A percentile compares a stretch with the other conserved stretches of the same genome.
Conservation (phyloP, 2,329 filamentous ascomycete species). For the Alternaria triticina region DNA sequence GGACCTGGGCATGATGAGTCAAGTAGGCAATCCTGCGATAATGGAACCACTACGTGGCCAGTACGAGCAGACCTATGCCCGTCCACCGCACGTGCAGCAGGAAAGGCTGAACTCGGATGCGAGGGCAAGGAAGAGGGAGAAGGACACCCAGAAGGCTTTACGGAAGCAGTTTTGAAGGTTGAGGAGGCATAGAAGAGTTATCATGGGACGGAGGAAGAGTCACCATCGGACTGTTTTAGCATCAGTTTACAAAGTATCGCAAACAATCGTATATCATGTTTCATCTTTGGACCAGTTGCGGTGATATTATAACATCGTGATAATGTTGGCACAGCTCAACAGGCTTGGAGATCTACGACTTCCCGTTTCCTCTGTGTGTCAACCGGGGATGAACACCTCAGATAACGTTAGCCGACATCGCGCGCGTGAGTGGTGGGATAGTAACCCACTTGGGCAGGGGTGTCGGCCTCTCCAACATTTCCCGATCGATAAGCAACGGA, state of each 20-base stretch:
- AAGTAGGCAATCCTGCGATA: neutral
- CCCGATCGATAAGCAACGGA: slow-evolving; percentile 2
- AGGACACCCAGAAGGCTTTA: neutral
- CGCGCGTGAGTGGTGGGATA: neutral
- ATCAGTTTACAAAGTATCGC: neutral
- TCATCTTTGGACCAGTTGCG: neutral
- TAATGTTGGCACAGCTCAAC: neutral
- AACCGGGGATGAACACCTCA: neutral
- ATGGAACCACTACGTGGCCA: neutral
- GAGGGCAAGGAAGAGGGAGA: neutral
- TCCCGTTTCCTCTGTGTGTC: neutral
- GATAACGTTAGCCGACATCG: neutral
- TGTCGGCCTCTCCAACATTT: neutral
- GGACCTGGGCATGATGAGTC: neutral
- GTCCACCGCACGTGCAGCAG: neutral
- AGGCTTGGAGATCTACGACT: neutral
- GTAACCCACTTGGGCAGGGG: neutral
- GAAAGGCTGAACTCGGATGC: neutral
- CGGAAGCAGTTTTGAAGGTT: neutral
- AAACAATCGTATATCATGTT: neutral
- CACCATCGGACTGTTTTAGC: neutral
- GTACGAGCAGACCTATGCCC: neutral
- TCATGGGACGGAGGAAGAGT: neutral
- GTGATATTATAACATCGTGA: neutral
- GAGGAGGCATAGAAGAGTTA: neutral